Conservation (phyloP, 2,329 filamentous ascomycete genomes). For the Scleromitrula shiraiana region DNA sequence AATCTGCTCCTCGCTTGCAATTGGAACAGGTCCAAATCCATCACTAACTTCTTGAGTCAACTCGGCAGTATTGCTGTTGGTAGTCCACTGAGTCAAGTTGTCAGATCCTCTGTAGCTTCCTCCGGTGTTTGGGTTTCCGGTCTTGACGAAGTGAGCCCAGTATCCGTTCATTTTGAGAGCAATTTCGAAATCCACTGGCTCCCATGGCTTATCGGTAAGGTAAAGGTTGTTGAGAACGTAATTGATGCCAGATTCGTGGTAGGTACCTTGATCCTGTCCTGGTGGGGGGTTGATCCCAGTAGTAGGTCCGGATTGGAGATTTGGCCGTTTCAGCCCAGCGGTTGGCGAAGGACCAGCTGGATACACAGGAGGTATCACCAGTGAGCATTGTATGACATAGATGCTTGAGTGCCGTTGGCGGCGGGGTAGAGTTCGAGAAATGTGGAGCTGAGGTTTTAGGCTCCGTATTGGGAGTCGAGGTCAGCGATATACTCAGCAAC, state of each 20-base stretch:
- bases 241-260: conserved; percentile 28
- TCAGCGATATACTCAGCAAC: conserved; percentile 22
- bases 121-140: conserved; percentile 53
- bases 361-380: conserved; percentile 22
- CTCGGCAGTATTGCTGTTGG: background rate
- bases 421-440: conserved; percentile 24
- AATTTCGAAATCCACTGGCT: conserved; percentile 23
- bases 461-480: conserved; percentile 12
- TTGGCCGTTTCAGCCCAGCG: conserved; percentile 22
- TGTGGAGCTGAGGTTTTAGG: conserved; percentile 3
- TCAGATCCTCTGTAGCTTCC: background rate
- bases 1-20: background rate
- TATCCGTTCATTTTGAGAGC: conserved; percentile 47
- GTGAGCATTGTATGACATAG: conserved; percentile 20
- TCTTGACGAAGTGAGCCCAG: conserved; percentile 64
- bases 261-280: conserved; percentile 20
- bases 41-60: background rate
- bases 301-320: conserved; percentile 27
- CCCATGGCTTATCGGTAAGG: conserved; percentile 21
- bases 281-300: conserved; percentile 28
- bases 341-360: conserved; percentile 24
- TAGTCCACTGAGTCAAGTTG: background rate
- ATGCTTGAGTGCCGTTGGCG: conserved; percentile 17
- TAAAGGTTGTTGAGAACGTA: conserved; percentile 30
- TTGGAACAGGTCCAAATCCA: background rate